A percentile compares a stretch with the other conserved stretches of the same genome.
Evolutionary conservation across 2,329 filamentous ascomycete genomes (phyloP).

Genomic region (Sarocladiaceae sp.): DNA sequence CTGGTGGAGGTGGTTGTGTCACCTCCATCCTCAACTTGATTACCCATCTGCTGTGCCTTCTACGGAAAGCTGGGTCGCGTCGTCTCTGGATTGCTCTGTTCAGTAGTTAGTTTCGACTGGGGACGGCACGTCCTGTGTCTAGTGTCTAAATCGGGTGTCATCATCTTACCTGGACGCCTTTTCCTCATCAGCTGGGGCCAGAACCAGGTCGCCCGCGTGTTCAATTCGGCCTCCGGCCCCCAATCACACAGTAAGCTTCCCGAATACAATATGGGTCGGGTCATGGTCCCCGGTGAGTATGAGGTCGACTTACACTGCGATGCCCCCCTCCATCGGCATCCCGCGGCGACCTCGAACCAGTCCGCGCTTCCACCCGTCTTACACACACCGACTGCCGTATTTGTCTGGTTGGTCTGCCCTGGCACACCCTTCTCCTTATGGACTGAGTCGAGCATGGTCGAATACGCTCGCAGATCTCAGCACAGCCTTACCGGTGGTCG

Average conservation of each 20-base stretch:
- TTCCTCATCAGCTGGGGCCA: neutral
- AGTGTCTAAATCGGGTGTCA: too few relatives aligned
- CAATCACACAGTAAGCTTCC: slow-evolving; percentile 1
- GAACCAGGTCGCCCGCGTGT: neutral
- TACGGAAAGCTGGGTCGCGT: too few relatives aligned
- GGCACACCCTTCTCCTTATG: neutral
- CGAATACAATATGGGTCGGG: neutral
- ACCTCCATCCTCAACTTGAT: too few relatives aligned
- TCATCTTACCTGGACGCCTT: too few relatives aligned
- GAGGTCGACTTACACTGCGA: neutral
- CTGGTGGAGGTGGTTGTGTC: too few relatives aligned
- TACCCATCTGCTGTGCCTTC: too few relatives aligned
- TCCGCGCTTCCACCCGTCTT: neutral
- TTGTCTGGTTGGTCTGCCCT: neutral
- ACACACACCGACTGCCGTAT: neutral
- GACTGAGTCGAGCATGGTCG: too few relatives aligned
- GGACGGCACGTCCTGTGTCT: too few relatives aligned
- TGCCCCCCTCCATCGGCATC: neutral
- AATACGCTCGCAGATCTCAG: neutral
- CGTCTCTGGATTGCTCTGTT: too few relatives aligned
- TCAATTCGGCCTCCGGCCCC: neutral
- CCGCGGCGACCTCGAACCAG: neutral
- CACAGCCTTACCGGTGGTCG: neutral
- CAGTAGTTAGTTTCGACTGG: too few relatives aligned
- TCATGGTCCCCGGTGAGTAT: neutral